Evolutionary conservation across 1,139 yeast genomes (phyloP), one percentile per base, ranked within the genome.

Genomic region (Magnusiomyces magnusii): DNA sequence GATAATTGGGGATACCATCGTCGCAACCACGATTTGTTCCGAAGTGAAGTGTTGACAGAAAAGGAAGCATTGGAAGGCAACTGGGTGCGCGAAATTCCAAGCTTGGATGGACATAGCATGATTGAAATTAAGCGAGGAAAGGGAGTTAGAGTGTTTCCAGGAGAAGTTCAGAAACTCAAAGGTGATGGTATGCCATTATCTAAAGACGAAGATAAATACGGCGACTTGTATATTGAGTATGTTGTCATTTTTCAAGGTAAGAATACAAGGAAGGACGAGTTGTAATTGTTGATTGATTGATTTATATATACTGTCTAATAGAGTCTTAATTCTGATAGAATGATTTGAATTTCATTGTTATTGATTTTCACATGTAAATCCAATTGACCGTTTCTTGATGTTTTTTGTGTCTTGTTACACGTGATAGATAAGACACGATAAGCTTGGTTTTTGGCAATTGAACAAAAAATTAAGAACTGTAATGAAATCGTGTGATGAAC

Each of bases 101-200:
- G 84, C 64, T 80, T 93, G 59, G 96, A 87, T 69, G 75, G 75
- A 21, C 79, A 78, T 47, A 82, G 81, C 59, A 75, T 69, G 13
- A 67, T 90, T 23, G 73, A 68, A 0, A 60, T 92, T 25, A 63
- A 74, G 36, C 79, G 96, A 63, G 68, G 67, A 0, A 62, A 67
- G 2, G 91, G 92, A 23, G 73, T 73, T 52, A 68, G 78, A 17
- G 83, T 87, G 1, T 64, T 75, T 54, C 76, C 84, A 67, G 95
- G 95, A 2, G 87, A 89, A 65, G 76, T 87, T 13, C 96, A 93
- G 70, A 71, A 78, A 2, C 64, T 92, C 41, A 74, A 76, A 62
- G 91, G 87, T 17, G 85, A 81, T 67, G 99, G 99, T 41, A 90
- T 93, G 97, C 98, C 98, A 1, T 64, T 77, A 17, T 64, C 67